Base-by-base conservation (phyloP, 441 rosid genomes). In the Syzygium syzygioides region DNA sequence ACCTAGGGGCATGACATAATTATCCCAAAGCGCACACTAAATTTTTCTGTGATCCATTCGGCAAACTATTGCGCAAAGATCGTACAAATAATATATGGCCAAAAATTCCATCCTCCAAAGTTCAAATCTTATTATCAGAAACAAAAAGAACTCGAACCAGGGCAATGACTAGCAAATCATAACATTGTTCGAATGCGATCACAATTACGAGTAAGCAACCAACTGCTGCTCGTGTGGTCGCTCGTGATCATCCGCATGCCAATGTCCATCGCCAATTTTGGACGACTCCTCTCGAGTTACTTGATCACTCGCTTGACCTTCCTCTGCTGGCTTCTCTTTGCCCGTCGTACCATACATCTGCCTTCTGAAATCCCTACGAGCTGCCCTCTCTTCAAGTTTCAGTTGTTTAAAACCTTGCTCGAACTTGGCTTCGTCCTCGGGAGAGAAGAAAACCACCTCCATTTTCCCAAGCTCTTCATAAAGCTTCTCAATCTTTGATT, bases 401-500 rank as follows among this genome's bases (percentile, higher is more conserved):
- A 95, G 91, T 86, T 96, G 96, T 90, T 95, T 96, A 90, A 97
- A 97, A 14, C 95, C 95, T 91, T 96, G 95, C 80, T 95, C 99
- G 19, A 97, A 93, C 92, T 93, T 94, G 88, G 95, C 94, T 92
- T 97, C 99, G 87, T 94, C 98, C 91, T 96, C 98, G 0, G 95
- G 93, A 19, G 94, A 91, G 89, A 96, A 96, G 93, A 96, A 96
- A 23, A 93, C 98, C 57, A 95, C 95, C 86, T 95, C 96, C 94
- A 88, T 95, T 86, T 95, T 92, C 90, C 98, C 97, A 11, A 98
- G 96, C 91, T 98, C 99, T 79, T 95, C 96, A 66, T 98, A 97
- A 54, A 95, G 92, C 92, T 96, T 95, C 95, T 98, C 99, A 4
- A 97, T 93, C 93, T 96, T 96, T 66, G 98, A 90, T 93, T 98